Base-by-base conservation (phyloP, 2,329 filamentous ascomycete genomes). In the Pestalotiopsis sp. region DNA sequence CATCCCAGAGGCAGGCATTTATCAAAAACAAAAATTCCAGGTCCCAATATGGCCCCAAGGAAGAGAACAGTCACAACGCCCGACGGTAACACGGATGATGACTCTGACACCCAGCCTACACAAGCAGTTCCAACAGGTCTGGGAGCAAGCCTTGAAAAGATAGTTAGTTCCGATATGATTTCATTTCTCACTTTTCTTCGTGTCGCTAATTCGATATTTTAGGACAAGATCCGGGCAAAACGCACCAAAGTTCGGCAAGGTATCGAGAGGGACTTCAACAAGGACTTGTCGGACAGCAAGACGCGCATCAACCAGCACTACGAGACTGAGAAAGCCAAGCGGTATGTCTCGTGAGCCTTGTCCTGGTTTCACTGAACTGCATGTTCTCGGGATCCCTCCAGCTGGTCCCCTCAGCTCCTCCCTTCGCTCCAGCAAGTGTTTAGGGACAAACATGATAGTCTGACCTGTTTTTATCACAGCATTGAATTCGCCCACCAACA, bases 21-120 rank as follows among this genome's bases (percentile, higher is more conserved):
- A 31, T 31, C 4, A 2, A 7, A 31, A 31, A 31, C 27, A 31
- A 31, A 7, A 7, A 41, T 20, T 59, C 4, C 57, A 0, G 20
- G 20, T 11, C 27, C n/a, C 5, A 12, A 25, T 2, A 59, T 60
- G 52, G 23, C 57, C 4, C 49, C 45, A 23, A 52, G 49, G 17
- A 61, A 69, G 67, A 61, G 60, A 58, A 36, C 62, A 38, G 36
- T 31, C 17, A 69, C 62, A 36, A 36, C 31, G 4, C 62, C 66
- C 4, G 65, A 41, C 45, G 57, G 65, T 11, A 41, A 60, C 31
- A 67, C 65, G 2, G 65, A 67, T 27, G 11, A 12, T 9, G 65
- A 67, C 12, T 60, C 56, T n/a, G 57, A 60, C 39, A 20, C 9
- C 0, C 65, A 60, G 6, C 14, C 23, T 13, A 7, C 17, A 12